phyloP scores from a whole-genome alignment of 1,139 yeast species.

The Hyphopichia burtonii region DNA sequence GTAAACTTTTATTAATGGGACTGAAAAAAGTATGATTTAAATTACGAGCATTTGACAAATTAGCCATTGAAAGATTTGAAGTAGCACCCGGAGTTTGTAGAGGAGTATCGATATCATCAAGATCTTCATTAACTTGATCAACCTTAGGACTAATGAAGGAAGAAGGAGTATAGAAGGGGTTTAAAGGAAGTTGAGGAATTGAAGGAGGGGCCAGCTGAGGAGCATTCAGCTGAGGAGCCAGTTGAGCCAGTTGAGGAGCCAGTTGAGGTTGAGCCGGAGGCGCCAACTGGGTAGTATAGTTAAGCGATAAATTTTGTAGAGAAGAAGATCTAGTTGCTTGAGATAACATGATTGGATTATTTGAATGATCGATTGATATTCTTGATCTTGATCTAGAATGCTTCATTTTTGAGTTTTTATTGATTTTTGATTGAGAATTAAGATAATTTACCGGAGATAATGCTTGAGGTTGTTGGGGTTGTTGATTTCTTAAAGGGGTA shows the following conservation, averaged over 20 bases:
- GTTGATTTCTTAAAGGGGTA: constrained; percentile 28
- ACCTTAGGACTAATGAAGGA: constrained; percentile 42
- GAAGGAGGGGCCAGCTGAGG: constrained; percentile 6
- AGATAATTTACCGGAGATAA: constrained; percentile 25
- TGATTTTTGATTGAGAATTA: constrained; percentile 21
- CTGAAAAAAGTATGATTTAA: constrained; percentile 6
- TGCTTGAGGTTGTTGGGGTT: constrained; percentile 1
- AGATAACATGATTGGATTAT: constrained; percentile 11
- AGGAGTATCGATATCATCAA: constrained; percentile 35
- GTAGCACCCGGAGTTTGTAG: constrained; percentile 20
- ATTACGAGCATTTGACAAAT: neutral
- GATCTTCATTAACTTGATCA: constrained; percentile 21
- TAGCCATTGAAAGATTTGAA: constrained; percentile 1
- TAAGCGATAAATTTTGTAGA: constrained; percentile 2
- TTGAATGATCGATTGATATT: constrained; percentile 32
- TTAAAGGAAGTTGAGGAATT: constrained; percentile 11
- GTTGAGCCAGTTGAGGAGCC: constrained; percentile 12
- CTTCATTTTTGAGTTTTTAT: constrained; percentile 33
- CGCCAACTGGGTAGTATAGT: neutral
- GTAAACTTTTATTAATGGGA: constrained; percentile 5
- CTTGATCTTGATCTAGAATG: constrained; percentile 45
- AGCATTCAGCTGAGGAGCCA: constrained; percentile 6
- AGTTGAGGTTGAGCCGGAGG: neutral
- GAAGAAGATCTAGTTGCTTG: constrained; percentile 5
- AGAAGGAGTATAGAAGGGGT: constrained; percentile 49